Percentiles rank a stretch among this genome's conserved stretches.
Evolutionary conservation across 1,139 yeast genomes (phyloP).

Genomic region (Pneumocystis oryctolagi): DNA sequence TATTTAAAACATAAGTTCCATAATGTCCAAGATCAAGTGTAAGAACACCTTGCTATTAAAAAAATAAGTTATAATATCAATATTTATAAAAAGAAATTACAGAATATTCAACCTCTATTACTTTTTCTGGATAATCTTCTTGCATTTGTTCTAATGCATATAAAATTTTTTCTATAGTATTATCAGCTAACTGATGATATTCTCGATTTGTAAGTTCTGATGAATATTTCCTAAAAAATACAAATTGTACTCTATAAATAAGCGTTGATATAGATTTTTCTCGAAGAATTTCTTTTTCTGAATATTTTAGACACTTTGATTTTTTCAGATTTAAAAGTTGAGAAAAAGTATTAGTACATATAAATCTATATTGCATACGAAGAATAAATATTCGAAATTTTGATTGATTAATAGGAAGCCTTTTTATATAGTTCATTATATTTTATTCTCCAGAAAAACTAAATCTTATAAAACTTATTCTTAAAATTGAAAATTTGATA

Average conservation of each 20-base stretch:
- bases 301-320: not conserved
- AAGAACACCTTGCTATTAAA: constrained; percentile 54
- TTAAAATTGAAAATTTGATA: too few relatives aligned
- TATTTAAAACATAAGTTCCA: constrained; percentile 78
- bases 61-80: not conserved
- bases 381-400: not conserved
- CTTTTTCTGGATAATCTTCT: not conserved
- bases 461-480: not conserved
- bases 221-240: not conserved
- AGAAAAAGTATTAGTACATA: not conserved
- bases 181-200: not conserved
- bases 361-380: not conserved
- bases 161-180: not conserved
- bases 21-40: constrained; percentile 48
- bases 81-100: not conserved
- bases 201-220: not conserved
- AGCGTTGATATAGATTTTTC: not conserved
- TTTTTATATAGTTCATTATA: not conserved
- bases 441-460: not conserved
- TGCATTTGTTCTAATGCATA: not conserved
- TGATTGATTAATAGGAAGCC: not conserved
- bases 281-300: not conserved
- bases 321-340: not conserved
- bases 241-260: not conserved
- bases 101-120: not conserved